Conservation (phyloP, 495 filamentous ascomycete species). For the Penicillium daleae region DNA sequence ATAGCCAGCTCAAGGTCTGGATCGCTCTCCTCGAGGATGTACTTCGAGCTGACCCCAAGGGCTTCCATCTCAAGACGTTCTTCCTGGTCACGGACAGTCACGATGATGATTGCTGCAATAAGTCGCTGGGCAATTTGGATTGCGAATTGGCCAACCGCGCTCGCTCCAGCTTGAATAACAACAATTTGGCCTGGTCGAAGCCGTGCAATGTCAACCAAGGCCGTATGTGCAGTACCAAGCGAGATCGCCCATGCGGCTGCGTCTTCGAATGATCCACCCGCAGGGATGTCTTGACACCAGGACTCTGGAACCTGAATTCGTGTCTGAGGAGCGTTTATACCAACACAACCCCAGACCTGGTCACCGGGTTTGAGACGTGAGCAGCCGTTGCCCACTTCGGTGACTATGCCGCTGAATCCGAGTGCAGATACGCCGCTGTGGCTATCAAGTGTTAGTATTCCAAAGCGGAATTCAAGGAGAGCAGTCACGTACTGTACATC, state of each 20-base stretch:
- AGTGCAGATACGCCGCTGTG: background rate
- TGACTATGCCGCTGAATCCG: background rate
- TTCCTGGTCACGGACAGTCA: background rate
- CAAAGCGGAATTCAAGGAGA: background rate
- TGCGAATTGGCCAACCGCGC: background rate
- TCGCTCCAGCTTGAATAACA: background rate
- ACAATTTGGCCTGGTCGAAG: background rate
- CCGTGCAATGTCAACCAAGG: background rate
- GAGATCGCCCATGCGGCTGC: background rate
- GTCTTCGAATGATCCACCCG: background rate
- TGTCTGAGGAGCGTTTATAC: background rate
- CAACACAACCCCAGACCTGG: background rate
- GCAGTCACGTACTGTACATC: background rate
- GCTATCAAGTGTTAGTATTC: background rate
- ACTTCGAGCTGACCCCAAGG: background rate
- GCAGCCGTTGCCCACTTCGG: background rate
- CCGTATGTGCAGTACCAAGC: background rate
- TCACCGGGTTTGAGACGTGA: background rate
- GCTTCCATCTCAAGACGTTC: background rate
- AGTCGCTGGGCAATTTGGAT: background rate
- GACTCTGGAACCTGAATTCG: background rate
- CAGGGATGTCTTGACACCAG: background rate
- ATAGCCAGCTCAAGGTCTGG: conserved; percentile 1
- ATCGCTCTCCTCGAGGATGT: background rate
- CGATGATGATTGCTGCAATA: background rate